Conservation (phyloP, 2,329 filamentous ascomycete genomes). For the Trichoderma sp. region DNA sequence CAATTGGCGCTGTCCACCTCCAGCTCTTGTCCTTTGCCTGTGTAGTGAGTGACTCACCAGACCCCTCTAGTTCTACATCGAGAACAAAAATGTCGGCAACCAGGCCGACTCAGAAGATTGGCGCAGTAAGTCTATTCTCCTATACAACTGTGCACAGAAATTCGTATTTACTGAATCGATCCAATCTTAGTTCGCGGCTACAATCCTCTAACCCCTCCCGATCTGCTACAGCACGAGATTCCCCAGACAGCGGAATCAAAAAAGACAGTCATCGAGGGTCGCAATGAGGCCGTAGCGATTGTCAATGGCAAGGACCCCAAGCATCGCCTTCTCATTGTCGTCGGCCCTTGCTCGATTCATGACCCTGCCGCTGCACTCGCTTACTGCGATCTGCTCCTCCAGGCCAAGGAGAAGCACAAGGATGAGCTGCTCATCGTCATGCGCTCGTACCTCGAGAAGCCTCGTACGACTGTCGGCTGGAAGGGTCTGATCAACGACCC, state of each 20-base stretch:
- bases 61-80: constrained; percentile 61
- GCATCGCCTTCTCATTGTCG: constrained; percentile 65
- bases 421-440: constrained; percentile 92
- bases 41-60: constrained; percentile 20
- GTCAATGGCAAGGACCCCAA: constrained; percentile 66
- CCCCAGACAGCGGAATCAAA: constrained; percentile 56
- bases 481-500: constrained; percentile 99
- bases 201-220: constrained; percentile 88
- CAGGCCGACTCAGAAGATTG: constrained; percentile 73
- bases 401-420: constrained; percentile 82
- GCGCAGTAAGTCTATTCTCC: constrained; percentile 59
- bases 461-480: constrained; percentile 95
- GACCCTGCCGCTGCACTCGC: constrained; percentile 86
- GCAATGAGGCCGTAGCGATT: constrained; percentile 64
- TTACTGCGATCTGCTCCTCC: constrained; percentile 82
- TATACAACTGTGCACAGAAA: background rate
- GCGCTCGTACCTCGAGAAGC: constrained; percentile 98
- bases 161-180: constrained; percentile 19
- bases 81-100: constrained; percentile 77
- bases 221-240: constrained; percentile 94
- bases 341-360: constrained; percentile 96
- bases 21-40: constrained; percentile 22
- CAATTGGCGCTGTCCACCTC: background rate
- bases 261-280: constrained; percentile 58
- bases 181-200: constrained; percentile 69